Conservation (phyloP, 2,329 filamentous ascomycete species). For the Diaporthe ilicicola region DNA sequence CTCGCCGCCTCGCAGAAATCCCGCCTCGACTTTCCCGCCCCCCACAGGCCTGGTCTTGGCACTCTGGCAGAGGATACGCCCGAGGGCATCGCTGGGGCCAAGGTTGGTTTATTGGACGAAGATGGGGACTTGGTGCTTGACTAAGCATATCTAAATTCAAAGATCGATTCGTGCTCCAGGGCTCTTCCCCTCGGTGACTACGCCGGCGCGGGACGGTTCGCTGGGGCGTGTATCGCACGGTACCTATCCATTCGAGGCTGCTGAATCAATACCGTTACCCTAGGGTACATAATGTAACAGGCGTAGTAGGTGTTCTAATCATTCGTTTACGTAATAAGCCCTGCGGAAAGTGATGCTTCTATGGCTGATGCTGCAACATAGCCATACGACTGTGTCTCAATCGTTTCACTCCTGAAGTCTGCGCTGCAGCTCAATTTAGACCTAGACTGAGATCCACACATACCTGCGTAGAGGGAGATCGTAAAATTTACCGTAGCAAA, state of each 20-base stretch:
- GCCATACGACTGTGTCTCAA: no score
- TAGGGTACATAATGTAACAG: not conserved
- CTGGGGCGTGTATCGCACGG: not conserved
- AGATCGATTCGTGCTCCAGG: not conserved
- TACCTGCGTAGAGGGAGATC: no score
- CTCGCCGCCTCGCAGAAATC: slow-evolving; percentile 58
- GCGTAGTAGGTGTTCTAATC: not conserved
- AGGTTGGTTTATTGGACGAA: not conserved
- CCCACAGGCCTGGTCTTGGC: slow-evolving; percentile 47
- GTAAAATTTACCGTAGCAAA: no score
- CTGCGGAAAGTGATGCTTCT: not conserved
- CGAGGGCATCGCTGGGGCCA: not conserved
- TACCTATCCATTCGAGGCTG: no score
- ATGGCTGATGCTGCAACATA: not conserved
- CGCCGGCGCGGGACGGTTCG: not conserved
- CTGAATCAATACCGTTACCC: not conserved
- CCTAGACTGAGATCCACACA: no score
- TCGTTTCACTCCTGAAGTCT: no score
- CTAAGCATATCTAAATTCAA: not conserved
- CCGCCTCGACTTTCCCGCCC: slow-evolving; percentile 58
- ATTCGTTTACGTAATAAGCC: no score
- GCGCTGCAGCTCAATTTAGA: no score
- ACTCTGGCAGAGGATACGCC: not conserved
- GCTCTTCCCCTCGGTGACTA: not conserved
- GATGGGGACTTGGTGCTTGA: not conserved